These are phyloP conservation scores for Vararia minispora DNA, from an alignment of 768 basidiomycete genomes.

Conservation along the genomic window DNA sequence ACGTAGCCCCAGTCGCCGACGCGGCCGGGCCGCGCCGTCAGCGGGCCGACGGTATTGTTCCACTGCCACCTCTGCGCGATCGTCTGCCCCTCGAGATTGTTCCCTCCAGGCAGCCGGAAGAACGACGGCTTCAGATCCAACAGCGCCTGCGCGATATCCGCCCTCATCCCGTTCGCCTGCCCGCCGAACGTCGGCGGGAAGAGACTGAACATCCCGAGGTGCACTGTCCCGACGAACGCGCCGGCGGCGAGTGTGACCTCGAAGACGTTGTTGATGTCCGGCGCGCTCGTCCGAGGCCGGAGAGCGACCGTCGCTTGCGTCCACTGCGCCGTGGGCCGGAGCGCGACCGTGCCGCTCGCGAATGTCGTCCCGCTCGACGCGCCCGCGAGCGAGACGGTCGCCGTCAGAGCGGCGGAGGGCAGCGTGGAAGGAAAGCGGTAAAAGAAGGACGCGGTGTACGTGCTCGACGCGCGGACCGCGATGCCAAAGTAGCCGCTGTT, in stretches of 20 bases:
- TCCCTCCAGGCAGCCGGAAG: conserved; percentile 61
- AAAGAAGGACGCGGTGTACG: conserved; percentile 50
- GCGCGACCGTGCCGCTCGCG: conserved; percentile 27
- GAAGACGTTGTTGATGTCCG: conserved; percentile 38
- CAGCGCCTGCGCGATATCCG: conserved; percentile 50
- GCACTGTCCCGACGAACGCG: conserved; percentile 34
- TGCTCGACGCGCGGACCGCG: conserved; percentile 37
- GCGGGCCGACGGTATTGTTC: conserved; percentile 50
- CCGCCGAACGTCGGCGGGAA: conserved; percentile 62
- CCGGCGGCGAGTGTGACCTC: conserved; percentile 39
- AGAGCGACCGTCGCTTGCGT: conserved; percentile 32
- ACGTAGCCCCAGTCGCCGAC: conserved; percentile 53
- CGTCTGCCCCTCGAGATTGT: conserved; percentile 55
- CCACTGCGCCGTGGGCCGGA: conserved; percentile 38
- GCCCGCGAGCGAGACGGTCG: conserved; percentile 36
- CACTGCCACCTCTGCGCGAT: conserved; percentile 49
- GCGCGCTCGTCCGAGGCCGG: conserved; percentile 28
- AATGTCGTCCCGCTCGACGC: conserved; percentile 32
- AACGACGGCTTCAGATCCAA: conserved; percentile 45
- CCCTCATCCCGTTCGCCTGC: conserved; percentile 47
- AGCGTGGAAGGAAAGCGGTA: conserved; percentile 36
- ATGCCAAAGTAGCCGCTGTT: conserved; percentile 54
- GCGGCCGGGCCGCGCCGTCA: conserved; percentile 47
- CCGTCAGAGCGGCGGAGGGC: conserved; percentile 27
- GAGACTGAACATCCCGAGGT: conserved; percentile 51